phyloP scores from a whole-genome alignment of 202 grass and related monocot genomes.

The Elaeis oleifera region DNA sequence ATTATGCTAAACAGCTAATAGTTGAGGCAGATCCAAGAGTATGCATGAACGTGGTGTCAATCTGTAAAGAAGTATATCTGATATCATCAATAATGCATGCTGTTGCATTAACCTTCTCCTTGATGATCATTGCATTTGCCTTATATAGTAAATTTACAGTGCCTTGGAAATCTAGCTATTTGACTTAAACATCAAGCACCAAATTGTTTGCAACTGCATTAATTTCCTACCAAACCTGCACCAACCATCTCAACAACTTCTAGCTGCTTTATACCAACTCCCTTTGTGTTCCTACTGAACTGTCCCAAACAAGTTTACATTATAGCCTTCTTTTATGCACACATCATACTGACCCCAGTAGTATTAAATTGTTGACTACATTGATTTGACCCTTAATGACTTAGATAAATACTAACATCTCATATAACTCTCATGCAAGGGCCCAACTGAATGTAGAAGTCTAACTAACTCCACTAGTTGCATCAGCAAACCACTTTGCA shows the following conservation, averaged over 20 bases:
- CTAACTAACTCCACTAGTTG: too few relatives aligned
- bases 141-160: neutral
- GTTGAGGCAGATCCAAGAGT: too few relatives aligned
- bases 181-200: neutral
- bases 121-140: neutral
- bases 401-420: too few relatives aligned
- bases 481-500: too few relatives aligned
- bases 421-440: too few relatives aligned
- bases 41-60: too few relatives aligned
- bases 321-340: constrained; percentile 1
- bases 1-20: too few relatives aligned
- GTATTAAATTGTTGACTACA: neutral
- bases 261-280: neutral
- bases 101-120: too few relatives aligned
- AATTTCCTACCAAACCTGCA: neutral
- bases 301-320: neutral
- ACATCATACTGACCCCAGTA: neutral
- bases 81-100: too few relatives aligned
- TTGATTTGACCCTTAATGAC: too few relatives aligned
- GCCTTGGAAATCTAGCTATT: neutral
- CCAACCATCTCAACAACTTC: constrained; percentile 4
- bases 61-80: too few relatives aligned
- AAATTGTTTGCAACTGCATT: neutral
- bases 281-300: neutral
- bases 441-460: too few relatives aligned